Base-by-base conservation (phyloP, 192 early-diverging fungal species). In the Coemansia sp. region DNA sequence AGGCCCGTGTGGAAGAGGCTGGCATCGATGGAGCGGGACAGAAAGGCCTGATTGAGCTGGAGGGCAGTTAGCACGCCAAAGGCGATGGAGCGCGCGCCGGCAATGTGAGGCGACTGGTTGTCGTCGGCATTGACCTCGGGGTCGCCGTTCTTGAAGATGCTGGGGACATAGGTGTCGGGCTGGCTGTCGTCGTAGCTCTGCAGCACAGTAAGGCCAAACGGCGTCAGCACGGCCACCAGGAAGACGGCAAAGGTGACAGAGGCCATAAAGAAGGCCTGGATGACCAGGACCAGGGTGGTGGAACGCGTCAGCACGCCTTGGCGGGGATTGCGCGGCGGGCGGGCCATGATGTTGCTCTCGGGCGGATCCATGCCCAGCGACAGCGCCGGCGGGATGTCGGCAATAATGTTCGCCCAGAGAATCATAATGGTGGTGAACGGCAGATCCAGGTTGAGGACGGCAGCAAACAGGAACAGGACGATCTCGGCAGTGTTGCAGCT, bases 381-480 rank as follows among this genome's bases (percentile, higher is more conserved):
- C 76, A 96, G 83, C 1, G 95, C 91, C 28, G 95, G 94, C 25
- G 95, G 95, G 16, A 96, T 83, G 76, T 96, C 94, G 40, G 94
- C 92, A 62, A 96, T 92, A 32, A 98, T 95, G 66, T 98, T 98
- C 5, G 94, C 92, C 87, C 87, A 93, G 36, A 96, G 72, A 70
- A 96, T 94, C 83, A 91, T 88, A 33, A 93, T 94, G 1, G 85
- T 90, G 1, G 91, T 87, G 43, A 95, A 92, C 0, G 94, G 94
- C 23, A 88, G 56, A 1, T 84, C 82, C n/a, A 88, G 64, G 57
- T 92, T 86, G 31, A 84, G 69, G 33, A 82, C 64, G 0, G 92
- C 52, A 19, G 80, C 89, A 47, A 86, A 75, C 31, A 98, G 54
- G 77, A 91, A 84, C 48, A 96, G 65, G 51, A 94, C 85, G 45